phyloP scores from a whole-genome alignment of 1,284 basidiomycete genomes.

The Cystobasidiaceae sp. region DNA sequence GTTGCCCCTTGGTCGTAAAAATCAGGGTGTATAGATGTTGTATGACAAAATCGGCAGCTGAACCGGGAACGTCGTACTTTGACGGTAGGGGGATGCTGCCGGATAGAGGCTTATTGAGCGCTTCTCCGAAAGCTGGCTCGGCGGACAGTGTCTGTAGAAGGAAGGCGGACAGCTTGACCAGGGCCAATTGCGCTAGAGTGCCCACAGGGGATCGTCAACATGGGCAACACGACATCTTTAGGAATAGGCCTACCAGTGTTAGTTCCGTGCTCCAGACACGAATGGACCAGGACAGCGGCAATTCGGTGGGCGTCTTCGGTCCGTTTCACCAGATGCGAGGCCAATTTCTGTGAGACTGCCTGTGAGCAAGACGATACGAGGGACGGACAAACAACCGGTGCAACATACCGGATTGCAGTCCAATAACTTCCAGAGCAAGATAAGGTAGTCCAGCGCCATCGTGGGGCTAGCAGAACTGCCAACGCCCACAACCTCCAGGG shows the following conservation, averaged over 20 bases:
- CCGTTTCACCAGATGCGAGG: slow-evolving; percentile 63
- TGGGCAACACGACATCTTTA: background rate
- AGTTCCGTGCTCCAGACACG: slow-evolving; percentile 77
- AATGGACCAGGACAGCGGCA: slow-evolving; percentile 68
- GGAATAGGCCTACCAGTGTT: slow-evolving; percentile 64
- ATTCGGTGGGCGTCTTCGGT: slow-evolving; percentile 71
- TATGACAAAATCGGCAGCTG: slow-evolving; percentile 75
- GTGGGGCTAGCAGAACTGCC: background rate
- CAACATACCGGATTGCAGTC: slow-evolving; percentile 75
- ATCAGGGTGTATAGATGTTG: slow-evolving; percentile 65
- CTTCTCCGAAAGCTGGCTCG: slow-evolving; percentile 66
- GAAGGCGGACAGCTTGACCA: slow-evolving; percentile 83
- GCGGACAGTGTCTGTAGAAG: slow-evolving; percentile 86
- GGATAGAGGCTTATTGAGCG: slow-evolving; percentile 53
- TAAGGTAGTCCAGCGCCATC: slow-evolving; percentile 46
- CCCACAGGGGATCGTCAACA: background rate
- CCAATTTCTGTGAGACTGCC: slow-evolving; percentile 75
- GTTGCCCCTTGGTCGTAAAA: slow-evolving; percentile 69
- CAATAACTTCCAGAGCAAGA: slow-evolving; percentile 83
- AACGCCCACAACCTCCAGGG: slow-evolving; percentile 14
- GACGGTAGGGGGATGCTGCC: slow-evolving; percentile 37
- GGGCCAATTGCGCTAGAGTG: slow-evolving; percentile 72
- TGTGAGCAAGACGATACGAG: background rate
- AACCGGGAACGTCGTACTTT: slow-evolving; percentile 69
- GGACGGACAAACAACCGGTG: too few relatives aligned